Evolutionary conservation across 2,329 filamentous ascomycete species (phyloP).

Genomic region (Scedosporium dehoogii): DNA sequence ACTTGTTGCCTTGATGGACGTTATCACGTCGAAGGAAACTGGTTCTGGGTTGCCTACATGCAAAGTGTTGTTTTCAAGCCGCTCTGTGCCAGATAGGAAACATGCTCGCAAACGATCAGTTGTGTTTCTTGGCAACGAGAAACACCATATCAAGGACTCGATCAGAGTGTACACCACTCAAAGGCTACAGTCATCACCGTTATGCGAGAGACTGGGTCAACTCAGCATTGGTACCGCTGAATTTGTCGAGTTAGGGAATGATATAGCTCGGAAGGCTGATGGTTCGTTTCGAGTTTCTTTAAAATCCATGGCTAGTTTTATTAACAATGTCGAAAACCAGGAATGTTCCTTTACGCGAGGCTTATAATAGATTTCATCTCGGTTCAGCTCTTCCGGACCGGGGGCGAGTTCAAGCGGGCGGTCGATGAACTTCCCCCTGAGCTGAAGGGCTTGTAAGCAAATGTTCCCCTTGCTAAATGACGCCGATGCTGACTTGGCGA

Average conservation of each 20-base stretch:
- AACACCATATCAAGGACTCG: background rate
- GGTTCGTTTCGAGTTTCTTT: background rate
- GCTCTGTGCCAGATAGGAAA: too few relatives aligned
- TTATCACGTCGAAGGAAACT: too few relatives aligned
- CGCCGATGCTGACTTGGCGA: too few relatives aligned
- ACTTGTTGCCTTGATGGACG: too few relatives aligned
- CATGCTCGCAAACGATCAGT: too few relatives aligned
- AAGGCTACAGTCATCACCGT: background rate
- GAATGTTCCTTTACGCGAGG: background rate
- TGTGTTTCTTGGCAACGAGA: too few relatives aligned
- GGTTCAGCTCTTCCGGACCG: background rate
- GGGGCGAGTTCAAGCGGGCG: conserved; percentile 15
- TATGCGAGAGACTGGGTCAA: background rate
- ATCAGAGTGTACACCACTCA: background rate
- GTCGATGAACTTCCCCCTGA: conserved; percentile 14
- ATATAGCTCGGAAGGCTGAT: background rate
- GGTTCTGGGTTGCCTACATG: too few relatives aligned
- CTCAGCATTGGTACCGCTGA: background rate
- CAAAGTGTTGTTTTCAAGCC: too few relatives aligned
- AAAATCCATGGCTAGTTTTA: too few relatives aligned
- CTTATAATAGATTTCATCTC: background rate
- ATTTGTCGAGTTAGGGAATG: background rate
- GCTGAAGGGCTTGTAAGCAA: conserved; percentile 17
- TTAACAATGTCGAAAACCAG: too few relatives aligned
- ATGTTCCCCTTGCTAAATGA: background rate